Base-by-base conservation (phyloP, 805 yeast genomes). In the Metschnikowia chrysomelidarum region DNA sequence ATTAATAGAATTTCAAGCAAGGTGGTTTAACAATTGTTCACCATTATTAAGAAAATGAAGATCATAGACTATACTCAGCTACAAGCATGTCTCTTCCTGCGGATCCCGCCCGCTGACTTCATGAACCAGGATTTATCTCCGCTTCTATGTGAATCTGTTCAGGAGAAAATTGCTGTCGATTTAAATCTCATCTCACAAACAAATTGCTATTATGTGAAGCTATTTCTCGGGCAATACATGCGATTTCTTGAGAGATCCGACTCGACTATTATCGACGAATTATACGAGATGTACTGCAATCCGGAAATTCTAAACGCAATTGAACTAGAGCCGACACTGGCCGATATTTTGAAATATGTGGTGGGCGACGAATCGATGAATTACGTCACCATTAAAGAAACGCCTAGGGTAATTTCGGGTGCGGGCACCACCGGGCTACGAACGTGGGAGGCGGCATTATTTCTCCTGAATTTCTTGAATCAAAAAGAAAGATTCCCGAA, bases 371-470 rank as follows among this genome's bases (percentile, higher is more conserved):
- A 35, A 5, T 25, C 24, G 1, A 35, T 40, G 53, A 56, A 34
- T 4, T 35, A 20, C 32, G 51, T 66, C 2, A 46, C 47, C 5
- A 73, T 82, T 3, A 60, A 59, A 39, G 93, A 84, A 49, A 69
- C 76, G 0, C 91, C 89, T 0, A 65, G 71, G 35, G 43, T 83
- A 34, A 75, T 84, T 10, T 74, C 85, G 23, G 87, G 86, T 1
- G 54, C 62, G n/a, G 95, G 94, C 4, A 82, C 95, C 1, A 91
- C 97, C 0, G 97, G 97, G 0, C 60, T 78, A 36, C 65, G 97
- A 25, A 91, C 97, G 0, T 89, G 97, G 98, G 96, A 87, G 53
- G 97, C 96, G 2, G 83, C 95, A 0, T 47, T 85, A 5, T 86
- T 67, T 34, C 59, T 91, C 6, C 63, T 82, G 1, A 69, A 78